phyloP scores from a whole-genome alignment of 306 rosid species.

The Senna siamea region DNA sequence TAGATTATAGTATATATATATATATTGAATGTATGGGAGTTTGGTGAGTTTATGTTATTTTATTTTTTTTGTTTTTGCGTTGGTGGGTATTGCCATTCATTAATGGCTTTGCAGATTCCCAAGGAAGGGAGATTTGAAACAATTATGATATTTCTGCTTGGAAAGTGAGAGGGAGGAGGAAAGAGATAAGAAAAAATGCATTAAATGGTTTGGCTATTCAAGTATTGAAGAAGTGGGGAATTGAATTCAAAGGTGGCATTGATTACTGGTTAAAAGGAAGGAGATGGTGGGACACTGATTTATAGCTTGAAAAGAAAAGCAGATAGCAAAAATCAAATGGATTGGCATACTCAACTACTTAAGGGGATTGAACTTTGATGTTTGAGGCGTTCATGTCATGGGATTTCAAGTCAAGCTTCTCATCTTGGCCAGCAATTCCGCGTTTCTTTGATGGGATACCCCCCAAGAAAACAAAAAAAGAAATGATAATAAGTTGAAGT shows the following conservation, averaged over 20 bases:
- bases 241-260: constrained; percentile 58
- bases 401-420: constrained; percentile 47
- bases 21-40: constrained; percentile 42
- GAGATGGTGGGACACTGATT: constrained; percentile 54
- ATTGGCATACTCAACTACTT: constrained; percentile 32
- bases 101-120: constrained; percentile 84
- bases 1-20: constrained; percentile 50
- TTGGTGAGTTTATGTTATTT: constrained; percentile 53
- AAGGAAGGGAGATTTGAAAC: constrained; percentile 53
- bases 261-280: constrained; percentile 48
- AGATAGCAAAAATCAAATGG: constrained; percentile 11
- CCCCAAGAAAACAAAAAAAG: constrained; percentile 13
- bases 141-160: constrained; percentile 35
- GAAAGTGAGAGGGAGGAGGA: constrained; percentile 23
- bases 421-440: constrained; percentile 38
- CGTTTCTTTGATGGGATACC: constrained; percentile 39
- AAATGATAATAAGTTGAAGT: constrained; percentile 30
- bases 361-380: constrained; percentile 35
- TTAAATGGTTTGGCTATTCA: constrained; percentile 49
- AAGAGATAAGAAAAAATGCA: constrained; percentile 19
- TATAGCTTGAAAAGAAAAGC: constrained; percentile 10
- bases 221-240: constrained; percentile 51
- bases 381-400: constrained; percentile 39
- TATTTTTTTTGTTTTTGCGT: constrained; percentile 29
- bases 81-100: constrained; percentile 58